These are phyloP conservation scores for Phylloporus rhodoxanthus DNA, from an alignment of 768 basidiomycete species.

Conservation along the genomic window DNA sequence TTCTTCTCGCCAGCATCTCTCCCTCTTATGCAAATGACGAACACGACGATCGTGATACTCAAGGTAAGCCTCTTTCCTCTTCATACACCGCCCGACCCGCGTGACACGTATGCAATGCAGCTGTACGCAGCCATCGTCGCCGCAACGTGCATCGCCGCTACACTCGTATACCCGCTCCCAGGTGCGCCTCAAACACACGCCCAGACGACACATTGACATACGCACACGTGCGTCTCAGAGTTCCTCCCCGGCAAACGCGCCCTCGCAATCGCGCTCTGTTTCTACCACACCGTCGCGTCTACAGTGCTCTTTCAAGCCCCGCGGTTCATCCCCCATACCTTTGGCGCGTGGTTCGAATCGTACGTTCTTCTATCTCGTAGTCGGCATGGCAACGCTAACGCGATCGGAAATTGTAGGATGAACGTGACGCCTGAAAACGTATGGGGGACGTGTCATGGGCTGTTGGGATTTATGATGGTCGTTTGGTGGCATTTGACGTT, in stretches of 20 bases:
- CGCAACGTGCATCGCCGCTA: conserved; percentile 52
- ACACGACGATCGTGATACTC: conserved; percentile 69
- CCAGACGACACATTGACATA: background rate
- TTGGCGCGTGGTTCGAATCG: conserved; percentile 58
- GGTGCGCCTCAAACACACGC: conserved; percentile 38
- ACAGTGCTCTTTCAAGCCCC: conserved; percentile 72
- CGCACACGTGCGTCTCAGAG: conserved; percentile 37
- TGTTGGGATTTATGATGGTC: conserved; percentile 66
- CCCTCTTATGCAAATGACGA: conserved; percentile 77
- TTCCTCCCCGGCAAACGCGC: conserved; percentile 84
- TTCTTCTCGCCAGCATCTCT: conserved; percentile 54
- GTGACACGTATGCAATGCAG: conserved; percentile 32
- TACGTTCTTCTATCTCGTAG: conserved; percentile 32
- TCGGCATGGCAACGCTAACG: background rate
- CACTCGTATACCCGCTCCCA: conserved; percentile 67
- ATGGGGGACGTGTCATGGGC: conserved; percentile 70
- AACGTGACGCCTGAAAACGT: conserved; percentile 65
- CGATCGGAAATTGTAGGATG: background rate
- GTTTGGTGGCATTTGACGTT: conserved; percentile 81
- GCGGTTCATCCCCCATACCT: conserved; percentile 70
- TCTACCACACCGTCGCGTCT: conserved; percentile 71
- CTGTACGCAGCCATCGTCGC: conserved; percentile 61
- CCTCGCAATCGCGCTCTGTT: conserved; percentile 64
- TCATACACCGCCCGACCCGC: background rate
- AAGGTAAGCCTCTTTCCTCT: conserved; percentile 43